Evolutionary conservation across 1,284 basidiomycete genomes (phyloP).

Genomic region (Rhodotorula sp.): DNA sequence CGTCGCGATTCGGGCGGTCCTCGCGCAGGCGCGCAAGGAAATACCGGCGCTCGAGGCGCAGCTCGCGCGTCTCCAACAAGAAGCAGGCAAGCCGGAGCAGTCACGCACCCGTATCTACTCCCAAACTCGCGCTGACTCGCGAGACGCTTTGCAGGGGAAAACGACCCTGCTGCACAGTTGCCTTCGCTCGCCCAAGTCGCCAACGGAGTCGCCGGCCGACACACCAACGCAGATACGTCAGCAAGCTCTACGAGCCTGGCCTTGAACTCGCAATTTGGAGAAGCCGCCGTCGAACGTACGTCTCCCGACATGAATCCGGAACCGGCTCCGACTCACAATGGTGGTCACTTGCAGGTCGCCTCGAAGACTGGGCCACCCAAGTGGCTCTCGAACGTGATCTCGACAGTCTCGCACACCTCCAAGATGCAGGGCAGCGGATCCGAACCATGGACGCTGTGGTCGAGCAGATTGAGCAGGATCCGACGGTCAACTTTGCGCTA

Average conservation of each 20-base stretch:
- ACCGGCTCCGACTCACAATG: neutral
- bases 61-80: neutral
- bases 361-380: neutral
- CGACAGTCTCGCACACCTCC: neutral
- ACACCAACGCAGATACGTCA: no score
- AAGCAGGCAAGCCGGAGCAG: no score
- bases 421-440: conserved; percentile 9
- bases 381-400: neutral
- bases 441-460: conserved; percentile 38
- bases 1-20: neutral
- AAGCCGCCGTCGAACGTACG: neutral
- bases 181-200: no score
- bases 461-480: conserved; percentile 10
- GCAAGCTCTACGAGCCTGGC: no score
- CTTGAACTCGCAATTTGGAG: no score
- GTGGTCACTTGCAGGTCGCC: conserved; percentile 5
- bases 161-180: no score
- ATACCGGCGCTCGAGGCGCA: neutral
- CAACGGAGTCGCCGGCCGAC: no score
- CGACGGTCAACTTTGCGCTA: conserved; percentile 21
- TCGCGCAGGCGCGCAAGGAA: neutral
- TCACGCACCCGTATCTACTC: no score
- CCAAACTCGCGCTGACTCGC: no score
- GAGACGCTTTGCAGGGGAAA: no score
- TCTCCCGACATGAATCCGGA: neutral